Conservation (phyloP, 176 grass and related monocot species). For the Zizania latifolia region DNA sequence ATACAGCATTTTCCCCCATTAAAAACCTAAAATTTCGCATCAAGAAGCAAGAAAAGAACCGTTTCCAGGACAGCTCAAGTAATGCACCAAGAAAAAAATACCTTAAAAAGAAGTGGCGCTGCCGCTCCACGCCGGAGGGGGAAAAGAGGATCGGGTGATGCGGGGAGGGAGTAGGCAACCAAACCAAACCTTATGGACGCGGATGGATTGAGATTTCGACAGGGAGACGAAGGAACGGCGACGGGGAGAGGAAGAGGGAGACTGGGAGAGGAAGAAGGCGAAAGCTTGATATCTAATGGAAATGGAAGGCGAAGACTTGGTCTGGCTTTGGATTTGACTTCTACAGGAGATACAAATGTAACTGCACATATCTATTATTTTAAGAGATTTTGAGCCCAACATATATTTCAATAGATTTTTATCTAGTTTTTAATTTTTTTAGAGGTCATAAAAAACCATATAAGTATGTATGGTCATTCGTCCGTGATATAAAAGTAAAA, state of each 20-base stretch:
- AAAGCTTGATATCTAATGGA: too few relatives aligned
- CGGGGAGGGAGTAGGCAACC: background rate
- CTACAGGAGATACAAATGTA: too few relatives aligned
- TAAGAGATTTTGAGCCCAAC: too few relatives aligned
- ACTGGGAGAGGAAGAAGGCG: too few relatives aligned
- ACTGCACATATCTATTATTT: too few relatives aligned
- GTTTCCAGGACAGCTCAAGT: background rate
- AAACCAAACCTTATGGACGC: background rate
- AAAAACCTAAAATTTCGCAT: background rate
- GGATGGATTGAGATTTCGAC: background rate
- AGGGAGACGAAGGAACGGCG: background rate
- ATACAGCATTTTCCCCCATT: background rate
- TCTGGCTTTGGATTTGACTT: conserved; percentile 30
- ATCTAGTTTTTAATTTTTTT: too few relatives aligned
- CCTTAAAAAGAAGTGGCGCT: conserved; percentile 3
- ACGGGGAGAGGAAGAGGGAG: too few relatives aligned
- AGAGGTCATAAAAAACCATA: too few relatives aligned
- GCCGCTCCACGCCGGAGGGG: background rate
- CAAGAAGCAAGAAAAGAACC: background rate
- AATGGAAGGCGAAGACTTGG: conserved; percentile 23
- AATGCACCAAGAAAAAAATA: background rate
- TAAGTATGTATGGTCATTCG: too few relatives aligned
- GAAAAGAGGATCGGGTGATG: too few relatives aligned
- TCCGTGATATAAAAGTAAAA: too few relatives aligned
- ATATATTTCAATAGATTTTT: too few relatives aligned